Conservation (phyloP, 257 asterid species). For the Ehretia macrophylla region DNA sequence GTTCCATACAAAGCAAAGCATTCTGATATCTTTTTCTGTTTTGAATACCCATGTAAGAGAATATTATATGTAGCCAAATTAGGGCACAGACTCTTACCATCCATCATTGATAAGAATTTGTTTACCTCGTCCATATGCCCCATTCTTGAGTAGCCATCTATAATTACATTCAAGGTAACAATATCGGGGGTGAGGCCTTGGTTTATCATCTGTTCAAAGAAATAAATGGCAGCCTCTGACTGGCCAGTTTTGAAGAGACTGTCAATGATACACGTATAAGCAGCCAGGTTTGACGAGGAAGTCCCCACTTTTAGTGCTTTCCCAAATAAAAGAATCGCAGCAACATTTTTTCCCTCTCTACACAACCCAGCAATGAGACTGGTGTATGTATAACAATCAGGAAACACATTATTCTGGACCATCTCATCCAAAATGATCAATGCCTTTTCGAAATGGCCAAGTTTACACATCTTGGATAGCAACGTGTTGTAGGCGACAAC, state of each 20-base stretch:
- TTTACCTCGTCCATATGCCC: slow-evolving; percentile 43
- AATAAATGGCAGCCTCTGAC: slow-evolving; percentile 50
- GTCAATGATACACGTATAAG: slow-evolving; percentile 64
- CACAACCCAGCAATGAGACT: slow-evolving; percentile 62
- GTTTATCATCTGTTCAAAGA: slow-evolving; percentile 49
- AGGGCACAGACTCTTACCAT: slow-evolving; percentile 30
- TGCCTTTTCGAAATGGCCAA: slow-evolving; percentile 44
- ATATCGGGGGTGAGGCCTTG: slow-evolving; percentile 51
- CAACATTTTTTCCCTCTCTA: slow-evolving; percentile 51
- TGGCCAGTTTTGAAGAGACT: slow-evolving; percentile 70
- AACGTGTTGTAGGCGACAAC: slow-evolving; percentile 54
- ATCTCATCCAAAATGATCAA: slow-evolving; percentile 52
- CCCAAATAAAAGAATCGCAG: slow-evolving; percentile 60
- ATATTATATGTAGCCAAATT: slow-evolving; percentile 67
- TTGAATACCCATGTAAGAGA: slow-evolving; percentile 68
- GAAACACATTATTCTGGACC: slow-evolving; percentile 50
- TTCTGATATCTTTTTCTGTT: slow-evolving; percentile 34
- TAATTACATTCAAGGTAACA: slow-evolving; percentile 50
- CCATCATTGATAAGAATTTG: slow-evolving; percentile 36
- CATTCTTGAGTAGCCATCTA: slow-evolving; percentile 68
- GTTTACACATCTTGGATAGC: slow-evolving; percentile 47
- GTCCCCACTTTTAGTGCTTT: slow-evolving; percentile 42
- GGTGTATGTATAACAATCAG: slow-evolving; percentile 57
- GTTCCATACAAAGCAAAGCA: slow-evolving; percentile 47
- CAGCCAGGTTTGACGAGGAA: slow-evolving; percentile 40